A percentile compares a stretch with the other conserved stretches of the same genome.
phyloP scores from a whole-genome alignment of 768 basidiomycete species.

The Dentipellis sp. region DNA sequence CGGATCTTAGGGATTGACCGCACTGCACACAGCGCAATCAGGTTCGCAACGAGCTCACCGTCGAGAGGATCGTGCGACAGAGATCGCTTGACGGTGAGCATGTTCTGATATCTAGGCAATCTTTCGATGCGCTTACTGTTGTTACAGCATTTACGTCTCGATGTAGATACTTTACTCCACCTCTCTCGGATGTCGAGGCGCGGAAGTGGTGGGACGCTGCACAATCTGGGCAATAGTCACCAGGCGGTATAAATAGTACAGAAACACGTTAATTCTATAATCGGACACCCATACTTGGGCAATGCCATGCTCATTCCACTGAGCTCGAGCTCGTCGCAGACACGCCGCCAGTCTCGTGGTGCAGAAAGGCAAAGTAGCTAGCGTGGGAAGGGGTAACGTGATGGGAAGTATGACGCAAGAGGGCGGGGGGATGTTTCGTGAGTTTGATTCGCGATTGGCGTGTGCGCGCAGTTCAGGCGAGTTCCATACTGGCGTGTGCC shows the following conservation, averaged over 20 bases:
- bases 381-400: neutral
- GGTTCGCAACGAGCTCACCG: constrained; percentile 62
- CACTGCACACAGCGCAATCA: constrained; percentile 46
- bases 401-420: constrained; percentile 3
- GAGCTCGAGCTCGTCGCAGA: too few relatives aligned
- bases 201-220: constrained; percentile 46
- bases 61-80: constrained; percentile 63
- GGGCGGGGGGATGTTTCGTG: neutral
- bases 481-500: too few relatives aligned
- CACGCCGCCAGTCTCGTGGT: too few relatives aligned
- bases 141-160: constrained; percentile 63
- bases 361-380: too few relatives aligned
- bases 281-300: too few relatives aligned
- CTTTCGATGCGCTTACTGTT: too few relatives aligned
- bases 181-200: constrained; percentile 46
- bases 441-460: neutral
- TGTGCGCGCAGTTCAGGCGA: neutral
- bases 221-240: constrained; percentile 2
- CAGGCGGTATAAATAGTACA: too few relatives aligned
- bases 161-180: constrained; percentile 72
- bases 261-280: too few relatives aligned
- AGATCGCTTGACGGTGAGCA: constrained; percentile 61
- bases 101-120: neutral
- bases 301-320: too few relatives aligned
- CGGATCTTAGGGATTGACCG: too few relatives aligned